Percentiles rank a stretch among this genome's conserved stretches.
phyloP scores from a whole-genome alignment of 768 basidiomycete species.

The Boletus pseudo-olivaceus region DNA sequence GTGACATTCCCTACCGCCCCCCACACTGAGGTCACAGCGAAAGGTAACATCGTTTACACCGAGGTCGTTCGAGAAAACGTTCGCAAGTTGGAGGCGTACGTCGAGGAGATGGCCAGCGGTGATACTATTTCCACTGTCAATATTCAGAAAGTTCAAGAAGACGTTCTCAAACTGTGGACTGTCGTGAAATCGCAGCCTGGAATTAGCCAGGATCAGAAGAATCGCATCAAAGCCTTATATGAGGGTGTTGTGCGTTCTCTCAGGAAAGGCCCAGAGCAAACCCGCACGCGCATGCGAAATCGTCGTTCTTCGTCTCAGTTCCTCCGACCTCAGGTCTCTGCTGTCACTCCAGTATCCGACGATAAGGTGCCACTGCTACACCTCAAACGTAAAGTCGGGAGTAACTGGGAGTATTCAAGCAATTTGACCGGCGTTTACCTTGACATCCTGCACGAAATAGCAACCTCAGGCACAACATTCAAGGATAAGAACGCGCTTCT shows the following conservation, averaged over 20 bases:
- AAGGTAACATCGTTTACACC: slow-evolving; percentile 92
- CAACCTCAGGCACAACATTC: slow-evolving; percentile 97
- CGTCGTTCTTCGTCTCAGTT: slow-evolving; percentile 96
- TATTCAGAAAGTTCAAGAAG: slow-evolving; percentile 96
- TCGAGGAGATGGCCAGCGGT: slow-evolving; percentile 96
- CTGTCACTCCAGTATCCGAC: slow-evolving; percentile 64
- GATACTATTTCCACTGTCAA: slow-evolving; percentile 85
- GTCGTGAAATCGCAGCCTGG: slow-evolving; percentile 96
- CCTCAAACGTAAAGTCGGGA: slow-evolving; percentile 94
- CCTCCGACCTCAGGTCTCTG: slow-evolving; percentile 85
- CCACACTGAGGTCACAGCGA: slow-evolving; percentile 86
- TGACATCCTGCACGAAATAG: slow-evolving; percentile 96
- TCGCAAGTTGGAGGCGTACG: slow-evolving; percentile 96
- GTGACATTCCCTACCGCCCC: slow-evolving; percentile 99
- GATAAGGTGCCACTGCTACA: slow-evolving; percentile 95
- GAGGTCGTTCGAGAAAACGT: slow-evolving; percentile 96
- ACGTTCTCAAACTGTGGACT: slow-evolving; percentile 95
- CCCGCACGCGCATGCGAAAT: slow-evolving; percentile 52
- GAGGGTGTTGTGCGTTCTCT: slow-evolving; percentile 95
- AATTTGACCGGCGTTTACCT: slow-evolving; percentile 95
- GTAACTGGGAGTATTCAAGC: slow-evolving; percentile 94
- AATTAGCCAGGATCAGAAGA: slow-evolving; percentile 96
- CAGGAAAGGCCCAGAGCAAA: slow-evolving; percentile 69
- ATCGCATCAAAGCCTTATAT: slow-evolving; percentile 90
- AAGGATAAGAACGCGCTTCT: slow-evolving; percentile 98